phyloP scores from a whole-genome alignment of 805 yeast species.

The Saccharomycopsis guyanensis region DNA sequence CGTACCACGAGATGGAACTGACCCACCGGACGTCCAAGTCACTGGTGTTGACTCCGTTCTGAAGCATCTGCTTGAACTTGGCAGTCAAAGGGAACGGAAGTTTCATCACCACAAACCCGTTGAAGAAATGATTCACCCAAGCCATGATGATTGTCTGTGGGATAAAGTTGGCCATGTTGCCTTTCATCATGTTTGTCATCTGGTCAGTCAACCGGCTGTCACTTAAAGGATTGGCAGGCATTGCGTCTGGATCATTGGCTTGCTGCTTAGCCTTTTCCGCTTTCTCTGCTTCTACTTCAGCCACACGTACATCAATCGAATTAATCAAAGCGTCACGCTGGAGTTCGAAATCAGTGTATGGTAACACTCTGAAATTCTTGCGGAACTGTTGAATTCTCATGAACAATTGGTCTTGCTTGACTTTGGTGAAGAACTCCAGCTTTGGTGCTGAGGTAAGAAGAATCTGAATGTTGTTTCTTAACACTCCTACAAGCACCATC shows the following conservation, averaged over 20 bases:
- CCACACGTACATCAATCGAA: conserved; percentile 33
- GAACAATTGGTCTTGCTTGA: conserved; percentile 59
- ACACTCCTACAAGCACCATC: conserved; percentile 80
- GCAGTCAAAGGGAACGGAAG: conserved; percentile 88
- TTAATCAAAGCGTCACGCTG: conserved; percentile 44
- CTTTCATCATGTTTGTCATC: conserved; percentile 69
- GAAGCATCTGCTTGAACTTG: conserved; percentile 88
- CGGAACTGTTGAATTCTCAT: conserved; percentile 52
- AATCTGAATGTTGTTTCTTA: conserved; percentile 60
- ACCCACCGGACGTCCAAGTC: conserved; percentile 91
- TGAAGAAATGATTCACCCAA: conserved; percentile 91
- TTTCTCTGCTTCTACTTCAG: conserved; percentile 49
- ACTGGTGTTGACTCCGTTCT: conserved; percentile 74
- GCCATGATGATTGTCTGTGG: conserved; percentile 95
- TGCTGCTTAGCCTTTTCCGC: conserved; percentile 29
- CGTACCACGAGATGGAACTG: conserved; percentile 91
- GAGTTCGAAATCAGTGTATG: conserved; percentile 42
- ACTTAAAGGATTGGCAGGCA: conserved; percentile 51
- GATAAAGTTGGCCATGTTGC: conserved; percentile 71
- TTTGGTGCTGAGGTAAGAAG: conserved; percentile 55
- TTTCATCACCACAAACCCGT: conserved; percentile 81
- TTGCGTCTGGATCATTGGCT: conserved; percentile 28
- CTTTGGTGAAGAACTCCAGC: conserved; percentile 40
- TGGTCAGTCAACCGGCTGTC: conserved; percentile 70
- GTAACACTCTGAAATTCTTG: conserved; percentile 44